Evolutionary conservation across 192 early-diverging fungal genomes (phyloP), one percentile per base, ranked within the genome.

Genomic region (Backusella psychrophila): DNA sequence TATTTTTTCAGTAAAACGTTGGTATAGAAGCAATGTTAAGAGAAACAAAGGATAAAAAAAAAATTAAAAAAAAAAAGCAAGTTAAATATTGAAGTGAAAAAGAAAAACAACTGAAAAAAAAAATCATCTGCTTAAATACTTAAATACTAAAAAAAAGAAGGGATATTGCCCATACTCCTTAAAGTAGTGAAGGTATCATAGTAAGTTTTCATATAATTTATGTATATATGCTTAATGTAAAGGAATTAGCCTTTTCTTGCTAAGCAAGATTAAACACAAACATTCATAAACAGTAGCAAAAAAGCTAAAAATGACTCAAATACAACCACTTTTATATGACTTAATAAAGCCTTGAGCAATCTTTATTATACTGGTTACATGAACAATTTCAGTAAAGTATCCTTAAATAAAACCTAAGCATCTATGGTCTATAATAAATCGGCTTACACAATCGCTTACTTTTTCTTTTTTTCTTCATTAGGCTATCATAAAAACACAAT

Each of bases 121-220:
- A 29, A 26, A 26, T 23, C n/a, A 26, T 21, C 53, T 21, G 6
- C 53, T 56, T 56, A 56, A 56, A 56, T 56, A 56, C 53, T 56
- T 56, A 23, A 56, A 44, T 44, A 17, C 42, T 44, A 44, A 44
- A 44, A 44, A 42, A 52, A 53, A 56, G 23, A 56, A 56, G 53
- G 53, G 21, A 56, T 23, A 21, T 21, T 26, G 7, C 8, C n/a
- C 2, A 56, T 56, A 56, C 53, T 56, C 53, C 53, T 56, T 56
- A 56, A 56, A 56, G 53, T 56, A 56, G 53, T 56, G 53, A 56
- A 63, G 56, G 56, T 23, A 63, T 63, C 56, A 63, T 63, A 63
- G 56, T 63, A 63, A 26, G 23, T 23, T 29, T 63, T 63, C 56
- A 63, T 53, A 53, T 26, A 63, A 29, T 63, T 63, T 29, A 9